Evolutionary conservation across 139 green algal species (phyloP).

Genomic region (Coccomyxa sp.): DNA sequence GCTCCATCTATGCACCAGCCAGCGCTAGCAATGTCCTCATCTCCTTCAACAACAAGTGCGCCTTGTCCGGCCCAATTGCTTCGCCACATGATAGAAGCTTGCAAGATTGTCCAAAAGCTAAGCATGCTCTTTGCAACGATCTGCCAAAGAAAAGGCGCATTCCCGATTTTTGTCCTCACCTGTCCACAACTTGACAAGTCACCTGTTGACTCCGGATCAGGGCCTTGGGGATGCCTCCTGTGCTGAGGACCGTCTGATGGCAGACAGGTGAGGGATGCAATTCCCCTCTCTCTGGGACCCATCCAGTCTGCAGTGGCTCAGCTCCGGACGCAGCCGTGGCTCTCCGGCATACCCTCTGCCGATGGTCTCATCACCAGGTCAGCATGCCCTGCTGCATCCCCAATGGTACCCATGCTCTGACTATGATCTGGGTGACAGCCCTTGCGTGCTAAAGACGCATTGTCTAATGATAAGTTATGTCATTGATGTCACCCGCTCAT

Average conservation of each 20-base stretch:
- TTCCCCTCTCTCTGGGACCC: slow-evolving; percentile 52
- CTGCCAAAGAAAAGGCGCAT: too few species aligned
- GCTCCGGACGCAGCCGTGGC: not conserved
- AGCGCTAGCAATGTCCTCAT: slow-evolving; percentile 48
- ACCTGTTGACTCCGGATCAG: too few species aligned
- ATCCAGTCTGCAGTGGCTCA: slow-evolving; percentile 15
- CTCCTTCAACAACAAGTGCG: slow-evolving; percentile 65
- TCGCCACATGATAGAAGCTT: not conserved
- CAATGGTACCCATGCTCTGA: not conserved
- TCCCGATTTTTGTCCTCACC: too few species aligned
- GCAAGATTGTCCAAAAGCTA: too few species aligned
- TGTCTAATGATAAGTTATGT: too few species aligned
- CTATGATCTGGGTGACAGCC: too few species aligned
- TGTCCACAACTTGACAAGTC: too few species aligned
- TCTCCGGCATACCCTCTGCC: not conserved
- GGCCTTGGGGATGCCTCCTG: too few species aligned
- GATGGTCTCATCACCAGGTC: not conserved
- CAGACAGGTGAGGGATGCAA: slow-evolving; percentile 60
- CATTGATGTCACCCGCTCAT: too few species aligned
- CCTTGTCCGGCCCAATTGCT: not conserved
- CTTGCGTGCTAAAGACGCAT: too few species aligned
- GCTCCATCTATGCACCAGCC: slow-evolving; percentile 4
- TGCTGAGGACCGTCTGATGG: too few species aligned
- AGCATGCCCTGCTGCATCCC: not conserved
- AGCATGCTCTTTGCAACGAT: too few species aligned